Percentiles rank a stretch among this genome's conserved stretches.
phyloP scores from a whole-genome alignment of 2,329 filamentous ascomycete genomes.

The Sclerotinia trifoliorum region DNA sequence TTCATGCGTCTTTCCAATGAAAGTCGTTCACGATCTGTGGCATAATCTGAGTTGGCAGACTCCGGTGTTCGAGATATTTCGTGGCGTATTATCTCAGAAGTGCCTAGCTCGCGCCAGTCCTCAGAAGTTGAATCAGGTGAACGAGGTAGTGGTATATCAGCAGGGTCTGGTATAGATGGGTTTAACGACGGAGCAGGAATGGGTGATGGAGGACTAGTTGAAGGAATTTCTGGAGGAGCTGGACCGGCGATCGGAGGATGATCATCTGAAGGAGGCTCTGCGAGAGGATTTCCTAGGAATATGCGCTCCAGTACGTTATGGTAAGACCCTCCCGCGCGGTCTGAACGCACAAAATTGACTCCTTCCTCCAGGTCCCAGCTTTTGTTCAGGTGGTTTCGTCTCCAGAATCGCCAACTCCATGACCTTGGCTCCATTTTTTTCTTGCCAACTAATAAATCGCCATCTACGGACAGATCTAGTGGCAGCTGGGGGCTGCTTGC shows the following conservation, averaged over 20 bases:
- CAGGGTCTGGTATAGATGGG: background rate
- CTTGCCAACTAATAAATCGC: background rate
- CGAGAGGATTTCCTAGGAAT: background rate
- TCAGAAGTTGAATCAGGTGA: background rate
- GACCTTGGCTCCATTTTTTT: background rate
- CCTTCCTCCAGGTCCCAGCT: background rate
- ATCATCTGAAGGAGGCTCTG: background rate
- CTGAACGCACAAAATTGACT: too few species aligned
- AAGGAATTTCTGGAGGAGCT: background rate
- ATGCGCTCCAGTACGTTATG: background rate
- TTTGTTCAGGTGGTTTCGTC: background rate
- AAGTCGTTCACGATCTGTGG: background rate
- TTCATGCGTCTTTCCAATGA: slow-evolving; percentile 2
- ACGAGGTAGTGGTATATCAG: background rate
- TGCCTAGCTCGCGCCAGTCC: background rate
- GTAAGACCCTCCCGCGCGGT: too few species aligned
- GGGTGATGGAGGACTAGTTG: background rate
- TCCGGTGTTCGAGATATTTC: background rate
- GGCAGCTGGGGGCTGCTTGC: background rate
- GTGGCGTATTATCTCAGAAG: background rate
- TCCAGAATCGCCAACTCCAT: background rate
- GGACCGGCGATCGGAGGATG: background rate
- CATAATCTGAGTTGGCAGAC: background rate
- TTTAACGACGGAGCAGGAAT: background rate
- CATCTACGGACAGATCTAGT: background rate